Percentiles rank a stretch among this genome's conserved stretches.
phyloP scores from a whole-genome alignment of 257 asterid genomes.

The Lantana camara region DNA sequence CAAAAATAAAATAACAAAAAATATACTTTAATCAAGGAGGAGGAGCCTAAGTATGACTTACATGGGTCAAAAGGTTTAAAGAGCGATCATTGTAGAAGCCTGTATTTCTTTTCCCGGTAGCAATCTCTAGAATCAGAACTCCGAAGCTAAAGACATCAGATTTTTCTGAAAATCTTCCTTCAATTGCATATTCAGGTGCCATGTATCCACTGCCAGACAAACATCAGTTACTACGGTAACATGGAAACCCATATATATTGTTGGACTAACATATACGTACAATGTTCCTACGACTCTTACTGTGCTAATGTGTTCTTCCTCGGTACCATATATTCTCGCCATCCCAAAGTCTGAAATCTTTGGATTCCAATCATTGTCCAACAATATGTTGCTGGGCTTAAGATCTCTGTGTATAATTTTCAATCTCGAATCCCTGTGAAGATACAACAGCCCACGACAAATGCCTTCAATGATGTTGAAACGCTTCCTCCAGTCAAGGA shows the following conservation, averaged over 20 bases:
- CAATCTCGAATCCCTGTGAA: neutral
- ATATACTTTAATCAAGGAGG: no score
- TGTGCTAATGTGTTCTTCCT: neutral
- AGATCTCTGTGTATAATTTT: neutral
- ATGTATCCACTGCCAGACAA: conserved; percentile 44
- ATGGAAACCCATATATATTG: neutral
- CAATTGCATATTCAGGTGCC: conserved; percentile 65
- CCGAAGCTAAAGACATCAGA: conserved; percentile 59
- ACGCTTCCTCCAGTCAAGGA: neutral
- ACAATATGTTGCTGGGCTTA: neutral
- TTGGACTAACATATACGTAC: neutral
- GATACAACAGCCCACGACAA: neutral
- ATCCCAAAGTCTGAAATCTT: neutral
- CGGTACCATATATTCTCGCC: neutral
- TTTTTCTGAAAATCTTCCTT: conserved; percentile 55
- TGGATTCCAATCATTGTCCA: neutral
- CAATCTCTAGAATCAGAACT: conserved; percentile 49
- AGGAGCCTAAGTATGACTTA: neutral
- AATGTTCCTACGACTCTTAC: neutral
- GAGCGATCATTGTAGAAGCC: conserved; percentile 27
- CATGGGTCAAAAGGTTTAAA: neutral
- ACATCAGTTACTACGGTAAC: neutral
- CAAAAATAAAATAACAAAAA: no score
- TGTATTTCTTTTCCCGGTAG: conserved; percentile 43
- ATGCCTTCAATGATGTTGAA: neutral